Percentiles rank a stretch among this genome's conserved stretches.
These are phyloP conservation scores for Umbilicaria muhlenbergii DNA, from an alignment of 495 filamentous ascomycete species.

Conservation along the genomic window DNA sequence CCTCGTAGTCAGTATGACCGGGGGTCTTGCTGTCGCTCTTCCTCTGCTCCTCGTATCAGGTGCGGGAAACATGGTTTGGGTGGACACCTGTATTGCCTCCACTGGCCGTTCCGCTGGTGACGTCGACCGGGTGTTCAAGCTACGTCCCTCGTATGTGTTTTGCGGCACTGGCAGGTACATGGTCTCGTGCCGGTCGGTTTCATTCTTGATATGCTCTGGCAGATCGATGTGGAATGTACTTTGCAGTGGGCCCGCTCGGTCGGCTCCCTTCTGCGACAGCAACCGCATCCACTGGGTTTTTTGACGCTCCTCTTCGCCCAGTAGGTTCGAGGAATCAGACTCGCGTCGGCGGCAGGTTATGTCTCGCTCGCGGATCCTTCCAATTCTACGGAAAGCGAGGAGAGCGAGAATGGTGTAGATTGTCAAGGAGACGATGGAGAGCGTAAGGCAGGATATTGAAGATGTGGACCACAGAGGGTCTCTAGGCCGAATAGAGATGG, in stretches of 20 bases:
- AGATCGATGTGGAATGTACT: conserved; percentile 2
- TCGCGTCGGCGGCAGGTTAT: conserved; percentile 7
- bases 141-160: neutral
- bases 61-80: no score
- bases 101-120: neutral
- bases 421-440: conserved; percentile 5
- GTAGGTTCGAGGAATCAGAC: conserved; percentile 5
- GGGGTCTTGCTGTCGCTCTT: conserved; percentile 2
- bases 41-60: neutral
- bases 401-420: conserved; percentile 7
- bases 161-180: neutral
- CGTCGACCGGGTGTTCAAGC: neutral
- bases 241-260: conserved; percentile 3
- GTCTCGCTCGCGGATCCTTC: conserved; percentile 11
- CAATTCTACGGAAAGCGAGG: conserved; percentile 11
- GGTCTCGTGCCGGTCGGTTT: neutral
- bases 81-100: neutral
- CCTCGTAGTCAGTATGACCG: no score
- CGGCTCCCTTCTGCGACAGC: conserved; percentile 7
- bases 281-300: conserved; percentile 12
- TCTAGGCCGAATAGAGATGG: conserved; percentile 1
- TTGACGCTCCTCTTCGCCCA: conserved; percentile 14
- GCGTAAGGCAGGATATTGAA: conserved; percentile 4
- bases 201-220: neutral
- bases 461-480: neutral